These are phyloP conservation scores for Simplicillium aogashimaense DNA, from an alignment of 2,329 filamentous ascomycete genomes.

Conservation along the genomic window DNA sequence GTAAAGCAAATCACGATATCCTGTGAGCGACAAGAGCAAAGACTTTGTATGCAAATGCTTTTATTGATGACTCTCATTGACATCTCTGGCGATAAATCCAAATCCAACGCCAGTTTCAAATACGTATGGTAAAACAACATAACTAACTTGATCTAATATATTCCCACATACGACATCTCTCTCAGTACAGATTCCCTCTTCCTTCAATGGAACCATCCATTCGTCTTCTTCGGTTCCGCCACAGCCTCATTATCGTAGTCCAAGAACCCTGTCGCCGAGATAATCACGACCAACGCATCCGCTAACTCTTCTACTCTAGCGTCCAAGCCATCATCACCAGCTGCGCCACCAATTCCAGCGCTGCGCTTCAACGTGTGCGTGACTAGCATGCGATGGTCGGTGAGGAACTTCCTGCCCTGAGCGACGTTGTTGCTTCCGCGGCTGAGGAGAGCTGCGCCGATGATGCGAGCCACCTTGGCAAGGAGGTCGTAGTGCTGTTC, in stretches of 20 bases:
- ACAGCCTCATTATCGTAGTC: slow-evolving; percentile 36
- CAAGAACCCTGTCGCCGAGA: slow-evolving; percentile 73
- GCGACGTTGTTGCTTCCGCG: slow-evolving; percentile 75
- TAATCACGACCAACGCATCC: slow-evolving; percentile 75
- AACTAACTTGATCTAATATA: slow-evolving; percentile 4
- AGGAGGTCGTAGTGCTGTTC: slow-evolving; percentile 79
- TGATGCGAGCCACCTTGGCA: slow-evolving; percentile 67
- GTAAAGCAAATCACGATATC: too few relatives aligned
- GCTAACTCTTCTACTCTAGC: slow-evolving; percentile 66
- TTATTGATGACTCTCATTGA: too few relatives aligned
- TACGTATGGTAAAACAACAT: too few relatives aligned
- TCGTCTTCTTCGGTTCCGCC: slow-evolving; percentile 20
- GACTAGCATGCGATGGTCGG: slow-evolving; percentile 73
- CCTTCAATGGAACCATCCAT: slow-evolving; percentile 28
- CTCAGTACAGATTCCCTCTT: too few relatives aligned
- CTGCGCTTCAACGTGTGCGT: slow-evolving; percentile 85
- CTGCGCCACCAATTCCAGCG: slow-evolving; percentile 58
- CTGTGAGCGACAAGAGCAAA: too few relatives aligned
- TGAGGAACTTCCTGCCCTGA: slow-evolving; percentile 71
- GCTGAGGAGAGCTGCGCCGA: slow-evolving; percentile 72
- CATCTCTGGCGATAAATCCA: slow-evolving; percentile 1
- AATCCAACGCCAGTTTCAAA: slow-evolving; percentile 15
- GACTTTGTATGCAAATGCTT: too few relatives aligned
- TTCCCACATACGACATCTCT: slow-evolving; percentile 8
- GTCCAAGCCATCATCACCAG: slow-evolving; percentile 32